Evolutionary conservation across 2,329 filamentous ascomycete genomes (phyloP).

Genomic region (Colletotrichum camelliae): DNA sequence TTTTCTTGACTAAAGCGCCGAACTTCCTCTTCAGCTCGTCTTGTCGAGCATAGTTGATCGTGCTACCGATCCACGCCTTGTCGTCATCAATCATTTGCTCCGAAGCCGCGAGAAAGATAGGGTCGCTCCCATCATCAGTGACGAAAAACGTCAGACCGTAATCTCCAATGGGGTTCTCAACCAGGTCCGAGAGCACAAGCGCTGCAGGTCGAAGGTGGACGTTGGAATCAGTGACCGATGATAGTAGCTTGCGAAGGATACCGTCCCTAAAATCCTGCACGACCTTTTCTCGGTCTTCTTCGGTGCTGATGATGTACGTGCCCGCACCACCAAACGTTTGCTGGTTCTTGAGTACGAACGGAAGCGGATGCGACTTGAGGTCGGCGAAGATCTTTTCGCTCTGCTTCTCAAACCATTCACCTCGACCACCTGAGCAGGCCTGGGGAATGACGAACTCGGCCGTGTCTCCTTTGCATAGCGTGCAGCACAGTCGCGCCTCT

Average conservation of each 20-base stretch:
- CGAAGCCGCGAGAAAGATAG: conserved; percentile 36
- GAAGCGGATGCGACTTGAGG: conserved; percentile 28
- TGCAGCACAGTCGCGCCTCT: conserved; percentile 28
- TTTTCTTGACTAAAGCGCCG: conserved; percentile 23
- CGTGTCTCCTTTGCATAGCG: conserved; percentile 21
- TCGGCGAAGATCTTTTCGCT: conserved; percentile 27
- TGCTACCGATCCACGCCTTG: conserved; percentile 39
- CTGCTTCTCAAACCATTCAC: conserved; percentile 33
- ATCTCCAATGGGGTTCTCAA: conserved; percentile 34
- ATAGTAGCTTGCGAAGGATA: conserved; percentile 32
- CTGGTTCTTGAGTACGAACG: conserved; percentile 43
- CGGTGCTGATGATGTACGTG: conserved; percentile 34
- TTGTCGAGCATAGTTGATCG: conserved; percentile 36
- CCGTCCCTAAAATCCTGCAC: conserved; percentile 29
- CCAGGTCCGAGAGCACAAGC: conserved; percentile 35
- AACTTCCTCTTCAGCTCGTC: conserved; percentile 32
- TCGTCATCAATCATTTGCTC: conserved; percentile 37
- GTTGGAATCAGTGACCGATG: conserved; percentile 33
- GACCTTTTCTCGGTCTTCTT: conserved; percentile 29
- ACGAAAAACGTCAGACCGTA: conserved; percentile 41
- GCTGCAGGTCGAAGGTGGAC: conserved; percentile 34
- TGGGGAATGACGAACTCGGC: conserved; percentile 28
- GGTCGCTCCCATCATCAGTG: conserved; percentile 25
- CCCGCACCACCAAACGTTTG: conserved; percentile 42
- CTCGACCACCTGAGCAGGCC: conserved; percentile 30